phyloP scores from a whole-genome alignment of 306 rosid species.

The Canavalia ensiformis region DNA sequence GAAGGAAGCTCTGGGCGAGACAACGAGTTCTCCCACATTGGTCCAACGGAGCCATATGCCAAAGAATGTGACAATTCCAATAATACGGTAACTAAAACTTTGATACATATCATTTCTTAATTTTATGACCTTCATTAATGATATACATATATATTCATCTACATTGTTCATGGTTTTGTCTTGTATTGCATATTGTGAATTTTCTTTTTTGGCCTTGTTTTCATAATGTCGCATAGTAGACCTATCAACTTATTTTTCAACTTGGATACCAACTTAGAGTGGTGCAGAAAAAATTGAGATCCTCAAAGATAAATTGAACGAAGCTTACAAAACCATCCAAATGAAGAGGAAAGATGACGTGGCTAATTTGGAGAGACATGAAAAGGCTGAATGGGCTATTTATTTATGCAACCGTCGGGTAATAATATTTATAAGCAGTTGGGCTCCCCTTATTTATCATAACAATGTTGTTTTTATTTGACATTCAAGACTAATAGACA shows the following conservation, averaged over 20 bases:
- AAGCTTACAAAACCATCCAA: conserved; percentile 51
- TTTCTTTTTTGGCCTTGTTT: neutral
- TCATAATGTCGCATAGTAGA: neutral
- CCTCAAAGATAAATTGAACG: conserved; percentile 51
- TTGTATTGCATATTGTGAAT: neutral
- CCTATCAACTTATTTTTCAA: neutral
- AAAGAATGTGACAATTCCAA: too few species aligned
- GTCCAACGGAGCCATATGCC: too few species aligned
- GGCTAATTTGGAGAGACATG: conserved; percentile 54
- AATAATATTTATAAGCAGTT: conserved; percentile 16
- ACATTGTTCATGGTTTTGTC: neutral
- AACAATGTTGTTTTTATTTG: neutral
- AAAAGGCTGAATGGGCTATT: conserved; percentile 76
- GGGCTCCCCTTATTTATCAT: neutral
- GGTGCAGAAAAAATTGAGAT: too few species aligned
- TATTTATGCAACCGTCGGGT: conserved; percentile 63
- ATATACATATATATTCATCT: neutral
- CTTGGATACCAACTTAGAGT: too few species aligned
- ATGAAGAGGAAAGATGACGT: conserved; percentile 58
- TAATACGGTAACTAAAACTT: too few species aligned
- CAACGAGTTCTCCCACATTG: too few species aligned
- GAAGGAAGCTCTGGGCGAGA: too few species aligned
- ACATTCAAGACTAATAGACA: too few species aligned
- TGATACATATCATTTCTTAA: too few species aligned
- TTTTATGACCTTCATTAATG: too few species aligned